phyloP scores from a whole-genome alignment of 495 filamentous ascomycete species.

The Tricharina praecox region DNA sequence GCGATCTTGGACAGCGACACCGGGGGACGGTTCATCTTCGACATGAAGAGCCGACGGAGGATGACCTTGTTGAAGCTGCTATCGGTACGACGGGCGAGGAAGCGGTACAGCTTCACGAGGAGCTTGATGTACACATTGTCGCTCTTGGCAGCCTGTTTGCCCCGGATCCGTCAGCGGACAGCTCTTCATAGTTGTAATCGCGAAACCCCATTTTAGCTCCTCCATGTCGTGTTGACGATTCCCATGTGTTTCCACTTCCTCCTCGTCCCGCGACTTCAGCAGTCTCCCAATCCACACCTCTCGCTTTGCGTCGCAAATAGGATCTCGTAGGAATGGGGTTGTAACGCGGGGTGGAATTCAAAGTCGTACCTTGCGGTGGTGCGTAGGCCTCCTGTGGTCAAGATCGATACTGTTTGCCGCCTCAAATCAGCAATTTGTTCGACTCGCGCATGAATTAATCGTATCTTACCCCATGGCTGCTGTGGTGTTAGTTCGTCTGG shows the following conservation, averaged over 20 bases:
- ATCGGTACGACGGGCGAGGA: slow-evolving; percentile 93
- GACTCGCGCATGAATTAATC: slow-evolving; percentile 1
- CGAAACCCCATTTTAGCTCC: too few species aligned
- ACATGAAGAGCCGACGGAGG: slow-evolving; percentile 92
- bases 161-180: too few species aligned
- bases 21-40: slow-evolving; percentile 89
- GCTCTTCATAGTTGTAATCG: too few species aligned
- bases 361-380: slow-evolving; percentile 24
- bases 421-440: slow-evolving; percentile 13
- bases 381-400: slow-evolving; percentile 29
- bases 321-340: too few species aligned
- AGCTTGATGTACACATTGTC: slow-evolving; percentile 97
- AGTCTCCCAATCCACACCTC: too few species aligned
- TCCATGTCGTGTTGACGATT: too few species aligned
- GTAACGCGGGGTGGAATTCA: too few species aligned
- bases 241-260: too few species aligned
- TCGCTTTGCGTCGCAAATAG: too few species aligned
- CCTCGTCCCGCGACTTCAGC: too few species aligned
- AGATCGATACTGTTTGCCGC: slow-evolving; percentile 44
- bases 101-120: slow-evolving; percentile 96
- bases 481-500: slow-evolving; percentile 21
- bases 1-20: slow-evolving; percentile 82
- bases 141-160: slow-evolving; percentile 78
- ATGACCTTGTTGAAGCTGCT: slow-evolving; percentile 92
- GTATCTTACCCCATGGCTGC: slow-evolving; percentile 25